Base-by-base conservation (phyloP, 2,329 filamentous ascomycete species). In the Graphilbum fragrans region DNA sequence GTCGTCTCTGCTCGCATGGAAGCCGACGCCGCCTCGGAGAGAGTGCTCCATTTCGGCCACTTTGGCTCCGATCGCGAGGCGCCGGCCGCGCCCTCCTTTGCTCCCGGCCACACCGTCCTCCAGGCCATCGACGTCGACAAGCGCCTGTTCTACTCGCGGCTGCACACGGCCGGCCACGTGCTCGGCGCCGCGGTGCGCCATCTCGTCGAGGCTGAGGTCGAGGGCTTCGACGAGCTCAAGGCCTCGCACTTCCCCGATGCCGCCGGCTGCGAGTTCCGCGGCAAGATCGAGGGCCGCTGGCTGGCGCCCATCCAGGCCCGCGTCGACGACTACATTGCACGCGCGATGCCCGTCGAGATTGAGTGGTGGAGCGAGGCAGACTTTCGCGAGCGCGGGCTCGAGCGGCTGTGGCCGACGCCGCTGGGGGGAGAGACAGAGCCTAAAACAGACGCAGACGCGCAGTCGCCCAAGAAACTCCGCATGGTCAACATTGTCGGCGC, bases 101-200 rank as follows among this genome's bases (percentile, higher is more conserved):
- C 52, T 2, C 38, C 55, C 0, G 69, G 66, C 3, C 59, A 69
- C 1, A 47, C 54, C 0, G 63, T 80, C 14, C 58, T 61, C 8
- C 81, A 84, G 52, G 49, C 53, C 12, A 74, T 86, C 42, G 73
- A 86, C 53, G 58, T 51, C 0, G 67, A 72, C 17, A 80, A 76
- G 48, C 69, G 82, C 1, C 52, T 66, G 1, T 63, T 82, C 1
- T 76, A 80, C 59, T 84, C 79, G 1, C 71, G 81, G 1, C 66
- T 81, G 1, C 82, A 87, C 57, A 86, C 82, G 0, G 82, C 80
- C 0, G 82, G 82, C 27, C 82, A 87, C 50, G 72, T 86, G 3
- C 68, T 86, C 1, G 80, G 82, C 3, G 60, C 75, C 1, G 81
- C 82, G 0, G 75, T 85, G n/a, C 66, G 74, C 2, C 62, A 69